A percentile compares a stretch with the other conserved stretches of the same genome.
Conservation (phyloP, 2,329 filamentous ascomycete species). For the Pseudocercospora fuligena region DNA sequence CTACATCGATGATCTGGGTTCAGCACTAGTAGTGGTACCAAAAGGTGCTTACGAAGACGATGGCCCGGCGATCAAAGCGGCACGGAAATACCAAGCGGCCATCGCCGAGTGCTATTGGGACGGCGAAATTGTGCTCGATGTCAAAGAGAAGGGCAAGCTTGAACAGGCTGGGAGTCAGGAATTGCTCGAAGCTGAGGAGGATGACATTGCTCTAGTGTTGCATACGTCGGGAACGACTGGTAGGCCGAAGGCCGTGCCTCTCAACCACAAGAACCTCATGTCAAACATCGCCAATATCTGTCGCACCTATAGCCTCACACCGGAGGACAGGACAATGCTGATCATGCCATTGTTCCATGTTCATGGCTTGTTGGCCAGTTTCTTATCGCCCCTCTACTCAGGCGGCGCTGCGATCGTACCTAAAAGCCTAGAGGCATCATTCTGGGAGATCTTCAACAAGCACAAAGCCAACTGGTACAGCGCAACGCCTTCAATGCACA, state of each 20-base stretch:
- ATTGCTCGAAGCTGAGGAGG: slow-evolving; percentile 63
- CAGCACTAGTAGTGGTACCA: slow-evolving; percentile 75
- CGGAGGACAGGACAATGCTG: slow-evolving; percentile 76
- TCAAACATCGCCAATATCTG: slow-evolving; percentile 82
- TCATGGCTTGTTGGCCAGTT: slow-evolving; percentile 79
- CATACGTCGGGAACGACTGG: slow-evolving; percentile 87
- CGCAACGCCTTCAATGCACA: slow-evolving; percentile 85
- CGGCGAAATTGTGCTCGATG: slow-evolving; percentile 70
- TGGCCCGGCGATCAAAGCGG: slow-evolving; percentile 74
- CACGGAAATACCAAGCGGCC: slow-evolving; percentile 76
- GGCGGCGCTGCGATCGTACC: slow-evolving; percentile 81
- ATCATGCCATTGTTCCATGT: slow-evolving; percentile 93
- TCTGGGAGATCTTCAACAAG: slow-evolving; percentile 76
- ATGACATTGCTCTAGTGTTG: slow-evolving; percentile 79
- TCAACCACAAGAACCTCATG: slow-evolving; percentile 79
- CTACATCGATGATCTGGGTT: slow-evolving; percentile 85
- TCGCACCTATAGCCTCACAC: slow-evolving; percentile 72
- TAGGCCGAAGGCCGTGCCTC: slow-evolving; percentile 79
- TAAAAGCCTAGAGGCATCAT: slow-evolving; percentile 74
- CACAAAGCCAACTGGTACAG: slow-evolving; percentile 88
- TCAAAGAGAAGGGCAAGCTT: slow-evolving; percentile 75
- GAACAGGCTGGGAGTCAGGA: slow-evolving; percentile 53
- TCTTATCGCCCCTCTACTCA: slow-evolving; percentile 75
- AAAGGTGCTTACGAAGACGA: slow-evolving; percentile 60
- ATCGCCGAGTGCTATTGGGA: slow-evolving; percentile 87